phyloP scores from a whole-genome alignment of 176 grass and related monocot genomes.

The Zea luxurians region DNA sequence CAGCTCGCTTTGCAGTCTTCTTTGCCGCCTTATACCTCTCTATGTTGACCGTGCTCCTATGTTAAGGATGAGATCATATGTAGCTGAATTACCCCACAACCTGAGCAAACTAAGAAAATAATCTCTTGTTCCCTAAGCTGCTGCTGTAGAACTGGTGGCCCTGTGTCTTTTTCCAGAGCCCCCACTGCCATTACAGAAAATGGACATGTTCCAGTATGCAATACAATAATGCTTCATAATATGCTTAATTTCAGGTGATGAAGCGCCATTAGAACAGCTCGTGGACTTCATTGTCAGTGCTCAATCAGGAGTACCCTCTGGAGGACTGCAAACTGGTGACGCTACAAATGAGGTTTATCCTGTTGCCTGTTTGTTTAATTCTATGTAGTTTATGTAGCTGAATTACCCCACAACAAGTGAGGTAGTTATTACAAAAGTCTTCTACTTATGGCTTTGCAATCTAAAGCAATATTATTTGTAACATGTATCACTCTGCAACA shows the following conservation, averaged over 20 bases:
- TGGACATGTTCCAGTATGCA: conserved; percentile 3
- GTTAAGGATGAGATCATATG: too few relatives aligned
- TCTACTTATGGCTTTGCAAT: neutral
- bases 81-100: too few relatives aligned
- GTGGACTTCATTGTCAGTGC: conserved; percentile 69
- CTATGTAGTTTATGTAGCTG: neutral
- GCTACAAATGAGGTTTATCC: conserved; percentile 48
- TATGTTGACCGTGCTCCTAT: too few relatives aligned
- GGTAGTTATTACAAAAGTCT: neutral
- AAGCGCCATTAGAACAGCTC: conserved; percentile 59
- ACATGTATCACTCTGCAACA: conserved; percentile 8
- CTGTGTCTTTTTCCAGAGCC: neutral
- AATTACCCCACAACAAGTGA: neutral
- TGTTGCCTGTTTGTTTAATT: conserved; percentile 18
- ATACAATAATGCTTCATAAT: conserved; percentile 24
- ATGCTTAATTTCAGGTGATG: conserved; percentile 61
- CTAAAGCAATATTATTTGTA: neutral
- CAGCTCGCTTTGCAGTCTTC: too few relatives aligned
- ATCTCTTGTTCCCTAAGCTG: neutral
- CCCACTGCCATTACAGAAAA: neutral
- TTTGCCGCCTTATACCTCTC: too few relatives aligned
- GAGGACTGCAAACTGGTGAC: conserved; percentile 39
- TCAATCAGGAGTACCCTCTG: conserved; percentile 41
- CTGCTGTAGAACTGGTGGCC: neutral
- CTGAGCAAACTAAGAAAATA: neutral